These are phyloP conservation scores for Paradendryphiella salina DNA, from an alignment of 2,329 filamentous ascomycete genomes.

Conservation along the genomic window DNA sequence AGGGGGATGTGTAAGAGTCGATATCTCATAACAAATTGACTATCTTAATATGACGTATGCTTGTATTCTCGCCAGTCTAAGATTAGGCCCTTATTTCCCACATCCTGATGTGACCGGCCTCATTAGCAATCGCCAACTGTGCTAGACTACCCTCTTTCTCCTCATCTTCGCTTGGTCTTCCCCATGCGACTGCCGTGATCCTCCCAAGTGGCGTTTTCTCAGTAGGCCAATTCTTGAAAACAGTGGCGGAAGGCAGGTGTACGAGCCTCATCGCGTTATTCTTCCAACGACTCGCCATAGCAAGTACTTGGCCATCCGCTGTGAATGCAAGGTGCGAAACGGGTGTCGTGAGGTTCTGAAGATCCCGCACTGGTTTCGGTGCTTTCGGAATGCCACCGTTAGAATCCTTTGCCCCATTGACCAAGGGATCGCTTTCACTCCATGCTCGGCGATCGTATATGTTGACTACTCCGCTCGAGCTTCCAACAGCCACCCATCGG, in stretches of 20 bases:
- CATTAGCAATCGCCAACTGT: conserved; percentile 82
- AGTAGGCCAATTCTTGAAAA: conserved; percentile 97
- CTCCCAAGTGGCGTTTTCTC: conserved; percentile 83
- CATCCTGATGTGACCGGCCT: conserved; percentile 81
- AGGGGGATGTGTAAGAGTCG: not conserved
- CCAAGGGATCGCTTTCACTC: conserved; percentile 42
- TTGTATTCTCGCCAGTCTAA: not conserved
- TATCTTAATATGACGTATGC: not conserved
- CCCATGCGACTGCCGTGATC: conserved; percentile 64
- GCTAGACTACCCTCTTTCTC: conserved; percentile 62
- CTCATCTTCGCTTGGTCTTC: conserved; percentile 51
- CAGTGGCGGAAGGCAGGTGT: conserved; percentile 87
- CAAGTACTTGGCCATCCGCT: conserved; percentile 85
- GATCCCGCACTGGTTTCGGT: conserved; percentile 71
- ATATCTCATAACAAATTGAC: not conserved
- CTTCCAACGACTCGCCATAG: conserved; percentile 84
- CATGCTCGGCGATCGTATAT: conserved; percentile 82
- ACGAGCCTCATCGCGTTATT: conserved; percentile 84
- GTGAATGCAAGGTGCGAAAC: conserved; percentile 80
- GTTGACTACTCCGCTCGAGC: conserved; percentile 85
- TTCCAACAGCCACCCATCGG: conserved; percentile 87
- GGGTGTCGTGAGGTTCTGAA: conserved; percentile 87
- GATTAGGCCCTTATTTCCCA: conserved; percentile 67
- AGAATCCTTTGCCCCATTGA: conserved; percentile 23
- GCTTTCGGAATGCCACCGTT: conserved; percentile 61